Base-by-base conservation (phyloP, 2,329 filamentous ascomycete species). In the Botrytis aclada region DNA sequence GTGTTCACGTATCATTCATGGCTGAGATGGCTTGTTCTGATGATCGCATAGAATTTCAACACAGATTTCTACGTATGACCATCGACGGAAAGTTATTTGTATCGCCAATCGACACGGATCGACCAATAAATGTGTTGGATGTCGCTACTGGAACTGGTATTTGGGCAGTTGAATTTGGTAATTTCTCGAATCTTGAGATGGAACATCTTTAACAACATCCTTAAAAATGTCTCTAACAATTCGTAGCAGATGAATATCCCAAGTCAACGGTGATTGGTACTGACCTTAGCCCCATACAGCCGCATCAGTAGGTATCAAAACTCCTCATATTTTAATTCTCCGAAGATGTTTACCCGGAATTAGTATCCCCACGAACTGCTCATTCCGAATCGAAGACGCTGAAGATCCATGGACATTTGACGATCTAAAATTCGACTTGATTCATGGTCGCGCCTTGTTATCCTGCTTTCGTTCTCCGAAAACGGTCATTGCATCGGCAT, bases 311-410 rank as follows among this genome's bases (percentile, higher is more conserved):
- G 18, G 67, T 58, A 56, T 29, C 64, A 3, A 39, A 25, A n/a
- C 3, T 25, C 34, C 16, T 29, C 16, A 51, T 9, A 10, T 60
- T 25, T 37, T 22, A n/a, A 41, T 47, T 56, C 62, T 69, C 25
- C 47, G 3, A 32, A 39, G 22, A 34, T 62, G 34, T 32, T 61
- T 34, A 32, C 41, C 64, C 34, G 60, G 7, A 18, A 10, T 2
- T 34, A 32, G 77, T 73, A 73, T 79, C 18, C 77, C 78, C 29
- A 75, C 75, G 8, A 79, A 79, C 61, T 73, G 79, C 39, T 74
- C 75, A 47, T 79, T 79, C 43, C 80, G 81, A 73, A 74, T 81
- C n/a, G 81, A 82, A 62, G 78, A 81, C 60, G 78, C 79, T 12
- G 77, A 79, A 65, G 78, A 81, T 45, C 79, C 77, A 72, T 78